A percentile compares a stretch with the other conserved stretches of the same genome.
These are phyloP conservation scores for Ganoderma resinaceum DNA, from an alignment of 1,284 basidiomycete genomes.

Conservation along the genomic window DNA sequence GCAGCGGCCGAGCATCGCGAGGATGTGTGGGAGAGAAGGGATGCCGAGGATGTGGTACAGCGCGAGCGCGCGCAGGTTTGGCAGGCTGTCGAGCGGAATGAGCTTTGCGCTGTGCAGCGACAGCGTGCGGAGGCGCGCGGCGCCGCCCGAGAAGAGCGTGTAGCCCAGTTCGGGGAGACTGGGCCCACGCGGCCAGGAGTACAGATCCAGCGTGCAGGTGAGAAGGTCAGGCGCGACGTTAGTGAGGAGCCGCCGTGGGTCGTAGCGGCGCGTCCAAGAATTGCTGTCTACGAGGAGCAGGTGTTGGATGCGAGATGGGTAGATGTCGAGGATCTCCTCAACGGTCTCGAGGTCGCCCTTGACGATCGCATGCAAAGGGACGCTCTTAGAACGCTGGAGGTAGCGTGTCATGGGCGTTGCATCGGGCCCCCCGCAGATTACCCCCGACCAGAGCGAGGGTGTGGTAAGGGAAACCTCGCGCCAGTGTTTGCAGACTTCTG, in stretches of 20 bases:
- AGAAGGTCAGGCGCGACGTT: constrained; percentile 10
- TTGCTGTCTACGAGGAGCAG: constrained; percentile 12
- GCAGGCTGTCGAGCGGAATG: constrained; percentile 12
- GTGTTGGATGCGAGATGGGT: constrained; percentile 17
- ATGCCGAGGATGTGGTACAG: constrained; percentile 4
- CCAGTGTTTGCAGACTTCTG: constrained; percentile 60
- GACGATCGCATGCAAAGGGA: constrained; percentile 38
- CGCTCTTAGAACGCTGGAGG: constrained; percentile 11
- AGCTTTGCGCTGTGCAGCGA: constrained; percentile 7
- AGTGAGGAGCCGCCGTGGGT: constrained; percentile 10
- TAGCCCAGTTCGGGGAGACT: constrained; percentile 6
- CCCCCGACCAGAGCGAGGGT: constrained; percentile 50
- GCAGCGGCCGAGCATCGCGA: constrained; percentile 11
- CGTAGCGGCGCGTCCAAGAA: constrained; percentile 12
- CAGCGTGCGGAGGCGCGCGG: constrained; percentile 7
- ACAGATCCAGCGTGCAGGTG: constrained; percentile 14
- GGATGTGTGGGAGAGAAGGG: not conserved
- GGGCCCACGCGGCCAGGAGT: constrained; percentile 7
- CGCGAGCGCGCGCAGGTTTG: constrained; percentile 11
- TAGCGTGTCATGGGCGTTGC: not conserved
- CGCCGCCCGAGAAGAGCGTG: constrained; percentile 8
- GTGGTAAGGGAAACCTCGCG: constrained; percentile 53
- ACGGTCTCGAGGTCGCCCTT: constrained; percentile 17
- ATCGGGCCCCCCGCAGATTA: constrained; percentile 14
- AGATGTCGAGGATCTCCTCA: constrained; percentile 7